Percentiles rank a stretch among this genome's conserved stretches.
Conservation (phyloP, 2,329 filamentous ascomycete genomes). For the Claviceps africana region DNA sequence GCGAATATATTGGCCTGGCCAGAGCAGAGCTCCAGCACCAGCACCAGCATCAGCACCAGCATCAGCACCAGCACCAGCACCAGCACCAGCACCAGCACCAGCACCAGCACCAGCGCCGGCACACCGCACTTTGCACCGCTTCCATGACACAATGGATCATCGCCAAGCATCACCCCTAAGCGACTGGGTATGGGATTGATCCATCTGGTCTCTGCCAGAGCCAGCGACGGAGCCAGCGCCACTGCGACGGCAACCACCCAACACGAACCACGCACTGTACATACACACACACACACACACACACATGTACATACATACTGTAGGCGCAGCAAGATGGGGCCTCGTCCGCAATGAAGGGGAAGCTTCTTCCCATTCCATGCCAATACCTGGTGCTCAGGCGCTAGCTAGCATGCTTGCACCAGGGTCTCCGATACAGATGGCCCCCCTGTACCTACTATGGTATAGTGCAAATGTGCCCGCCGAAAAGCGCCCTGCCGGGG, state of each 20-base stretch:
- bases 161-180: neutral
- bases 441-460: neutral
- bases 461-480: neutral
- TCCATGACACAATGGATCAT: neutral
- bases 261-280: no score
- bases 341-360: no score
- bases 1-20: neutral
- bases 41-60: no score
- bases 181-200: neutral
- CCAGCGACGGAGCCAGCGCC: neutral
- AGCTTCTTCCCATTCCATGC: no score
- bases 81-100: neutral
- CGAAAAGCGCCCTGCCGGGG: neutral
- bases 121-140: neutral
- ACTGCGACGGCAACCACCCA: neutral
- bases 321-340: no score
- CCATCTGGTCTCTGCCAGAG: neutral
- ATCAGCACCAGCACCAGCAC: no score
- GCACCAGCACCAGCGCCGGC: neutral
- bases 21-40: neutral
- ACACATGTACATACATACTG: neutral
- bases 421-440: neutral
- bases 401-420: neutral
- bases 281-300: no score
- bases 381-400: neutral